Evolutionary conservation across 2,329 filamentous ascomycete genomes (phyloP).

Genomic region (Colletotrichum acutatum): DNA sequence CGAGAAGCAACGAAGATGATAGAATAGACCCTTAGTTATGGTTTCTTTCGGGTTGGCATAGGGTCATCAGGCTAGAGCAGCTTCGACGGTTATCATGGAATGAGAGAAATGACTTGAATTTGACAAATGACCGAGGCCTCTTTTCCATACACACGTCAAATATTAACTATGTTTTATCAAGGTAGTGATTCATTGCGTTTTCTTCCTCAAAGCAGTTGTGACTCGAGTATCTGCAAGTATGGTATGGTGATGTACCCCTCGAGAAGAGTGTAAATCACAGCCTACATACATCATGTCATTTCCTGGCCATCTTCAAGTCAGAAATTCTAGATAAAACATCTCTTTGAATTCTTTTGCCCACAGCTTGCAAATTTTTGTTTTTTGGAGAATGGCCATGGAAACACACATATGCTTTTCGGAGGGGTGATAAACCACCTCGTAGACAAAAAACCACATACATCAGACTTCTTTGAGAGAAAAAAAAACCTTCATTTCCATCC

Average conservation of each 20-base stretch:
- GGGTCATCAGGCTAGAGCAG: slow-evolving; percentile 36
- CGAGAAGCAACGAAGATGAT: slow-evolving; percentile 32
- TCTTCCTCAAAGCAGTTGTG: too few species aligned
- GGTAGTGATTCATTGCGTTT: too few species aligned
- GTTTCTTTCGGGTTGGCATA: slow-evolving; percentile 35
- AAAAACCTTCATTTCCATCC: background rate
- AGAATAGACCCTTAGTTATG: slow-evolving; percentile 36
- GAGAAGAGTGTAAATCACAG: too few species aligned
- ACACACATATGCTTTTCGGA: background rate
- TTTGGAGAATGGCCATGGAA: slow-evolving; percentile 3
- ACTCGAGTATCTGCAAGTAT: too few species aligned
- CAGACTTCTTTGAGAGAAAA: slow-evolving; percentile 1
- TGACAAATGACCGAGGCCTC: slow-evolving; percentile 6
- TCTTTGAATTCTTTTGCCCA: too few species aligned
- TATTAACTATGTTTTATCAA: background rate
- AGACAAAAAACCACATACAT: slow-evolving; percentile 18
- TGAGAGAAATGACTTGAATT: slow-evolving; percentile 36
- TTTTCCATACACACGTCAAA: background rate
- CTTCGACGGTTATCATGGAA: slow-evolving; percentile 32
- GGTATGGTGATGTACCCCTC: too few species aligned
- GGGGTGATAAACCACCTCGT: background rate
- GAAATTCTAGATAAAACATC: too few species aligned
- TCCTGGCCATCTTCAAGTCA: too few species aligned
- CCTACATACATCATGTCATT: too few species aligned
- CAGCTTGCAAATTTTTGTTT: background rate